Percentiles rank a stretch among this genome's conserved stretches.
Conservation (phyloP, 2,329 filamentous ascomycete species). For the Aureobasidium lini region DNA sequence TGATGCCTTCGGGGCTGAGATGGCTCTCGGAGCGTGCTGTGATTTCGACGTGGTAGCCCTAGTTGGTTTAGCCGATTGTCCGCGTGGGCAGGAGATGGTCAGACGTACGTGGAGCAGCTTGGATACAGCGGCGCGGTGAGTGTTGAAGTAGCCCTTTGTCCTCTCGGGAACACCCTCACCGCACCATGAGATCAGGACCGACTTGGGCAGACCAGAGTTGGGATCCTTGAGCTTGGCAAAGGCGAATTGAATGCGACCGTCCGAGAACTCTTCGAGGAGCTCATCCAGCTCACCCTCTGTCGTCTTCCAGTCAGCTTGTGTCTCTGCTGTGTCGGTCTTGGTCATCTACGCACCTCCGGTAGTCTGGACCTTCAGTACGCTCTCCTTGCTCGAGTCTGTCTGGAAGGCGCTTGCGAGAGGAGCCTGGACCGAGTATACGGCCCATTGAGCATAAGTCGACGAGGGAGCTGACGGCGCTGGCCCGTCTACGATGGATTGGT, state of each 20-base stretch:
- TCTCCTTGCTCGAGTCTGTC: slow-evolving; percentile 78
- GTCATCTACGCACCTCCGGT: slow-evolving; percentile 60
- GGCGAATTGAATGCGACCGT: slow-evolving; percentile 93
- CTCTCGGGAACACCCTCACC: slow-evolving; percentile 96
- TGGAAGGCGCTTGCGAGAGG: slow-evolving; percentile 91
- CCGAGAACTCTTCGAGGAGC: slow-evolving; percentile 90
- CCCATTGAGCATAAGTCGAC: slow-evolving; percentile 79
- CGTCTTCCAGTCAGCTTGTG: slow-evolving; percentile 1
- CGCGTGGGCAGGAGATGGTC: slow-evolving; percentile 13
- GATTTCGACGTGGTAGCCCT: slow-evolving; percentile 95
- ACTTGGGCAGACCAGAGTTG: slow-evolving; percentile 83
- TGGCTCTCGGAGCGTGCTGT: slow-evolving; percentile 88
- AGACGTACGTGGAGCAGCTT: slow-evolving; percentile 72
- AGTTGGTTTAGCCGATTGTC: slow-evolving; percentile 15
- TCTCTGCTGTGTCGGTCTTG: background rate
- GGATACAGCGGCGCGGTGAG: slow-evolving; percentile 79
- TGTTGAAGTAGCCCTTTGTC: slow-evolving; percentile 97
- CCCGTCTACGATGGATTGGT: slow-evolving; percentile 60
- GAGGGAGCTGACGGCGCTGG: slow-evolving; percentile 55
- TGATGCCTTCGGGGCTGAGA: slow-evolving; percentile 76
- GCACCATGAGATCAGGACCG: slow-evolving; percentile 91
- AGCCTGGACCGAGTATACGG: slow-evolving; percentile 84
- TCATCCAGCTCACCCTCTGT: slow-evolving; percentile 85
- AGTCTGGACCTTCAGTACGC: slow-evolving; percentile 85
- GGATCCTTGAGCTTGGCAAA: slow-evolving; percentile 95